Percentiles rank a stretch among this genome's conserved stretches.
These are phyloP conservation scores for Metschnikowia kunwiensis DNA, from an alignment of 805 yeast species.

Conservation along the genomic window DNA sequence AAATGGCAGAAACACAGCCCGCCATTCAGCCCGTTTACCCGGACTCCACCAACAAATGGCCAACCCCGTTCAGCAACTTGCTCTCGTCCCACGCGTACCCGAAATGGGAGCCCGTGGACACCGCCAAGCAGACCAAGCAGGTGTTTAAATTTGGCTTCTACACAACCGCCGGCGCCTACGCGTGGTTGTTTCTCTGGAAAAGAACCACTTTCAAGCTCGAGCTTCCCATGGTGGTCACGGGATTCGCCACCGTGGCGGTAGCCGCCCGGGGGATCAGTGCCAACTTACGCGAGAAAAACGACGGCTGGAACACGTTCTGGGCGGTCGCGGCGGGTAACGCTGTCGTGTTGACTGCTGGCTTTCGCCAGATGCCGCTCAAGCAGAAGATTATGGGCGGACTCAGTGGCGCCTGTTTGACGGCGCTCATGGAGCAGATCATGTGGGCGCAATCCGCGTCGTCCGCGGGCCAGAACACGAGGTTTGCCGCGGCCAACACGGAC, in stretches of 20 bases:
- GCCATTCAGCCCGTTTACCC: constrained; percentile 27
- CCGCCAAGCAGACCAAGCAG: constrained; percentile 47
- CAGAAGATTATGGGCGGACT: constrained; percentile 41
- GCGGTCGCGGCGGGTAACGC: constrained; percentile 53
- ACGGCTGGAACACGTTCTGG: constrained; percentile 64
- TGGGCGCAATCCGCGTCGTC: constrained; percentile 42
- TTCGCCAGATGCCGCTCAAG: constrained; percentile 40
- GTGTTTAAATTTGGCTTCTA: constrained; percentile 46
- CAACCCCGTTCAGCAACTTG: constrained; percentile 41
- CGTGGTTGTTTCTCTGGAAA: constrained; percentile 43
- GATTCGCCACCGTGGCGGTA: constrained; percentile 50
- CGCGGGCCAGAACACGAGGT: constrained; percentile 37
- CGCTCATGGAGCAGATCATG: constrained; percentile 36
- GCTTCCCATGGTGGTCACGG: constrained; percentile 38
- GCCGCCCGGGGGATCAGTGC: constrained; percentile 48
- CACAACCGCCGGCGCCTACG: constrained; percentile 49
- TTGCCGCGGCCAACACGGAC: constrained; percentile 39
- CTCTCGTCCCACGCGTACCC: constrained; percentile 42
- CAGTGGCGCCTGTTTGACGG: constrained; percentile 38
- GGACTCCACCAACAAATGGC: constrained; percentile 40
- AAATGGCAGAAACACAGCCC: constrained; percentile 25
- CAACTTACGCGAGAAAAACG: constrained; percentile 61
- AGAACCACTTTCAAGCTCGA: constrained; percentile 42
- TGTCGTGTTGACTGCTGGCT: constrained; percentile 43
- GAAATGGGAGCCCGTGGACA: constrained; percentile 53